Base-by-base conservation (phyloP, 495 filamentous ascomycete genomes). In the Monascus purpureus region DNA sequence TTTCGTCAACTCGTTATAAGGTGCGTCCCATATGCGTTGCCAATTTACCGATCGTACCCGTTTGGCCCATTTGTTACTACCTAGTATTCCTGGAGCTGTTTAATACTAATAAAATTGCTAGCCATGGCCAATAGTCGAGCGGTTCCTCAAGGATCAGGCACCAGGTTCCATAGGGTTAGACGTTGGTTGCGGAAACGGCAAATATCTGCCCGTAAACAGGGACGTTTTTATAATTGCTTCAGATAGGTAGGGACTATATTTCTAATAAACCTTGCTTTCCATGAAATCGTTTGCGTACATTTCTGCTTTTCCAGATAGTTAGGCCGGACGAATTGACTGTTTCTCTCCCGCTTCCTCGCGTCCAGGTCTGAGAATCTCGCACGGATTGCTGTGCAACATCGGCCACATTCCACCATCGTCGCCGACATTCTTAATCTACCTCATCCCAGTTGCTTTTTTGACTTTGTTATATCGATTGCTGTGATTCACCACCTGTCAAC, bases 401-500 rank as follows among this genome's bases (percentile, higher is more conserved):
- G 72, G 37, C 71, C 70, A 20, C 69, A 74, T 47, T 58, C 65
- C 49, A 72, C 67, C 35, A 61, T 75, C 46, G 78, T 79, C 47
- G 86, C 73, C 45, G 90, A 80, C 59, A 79, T 58, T 43, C 72
- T 75, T 33, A 59, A 49, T 42, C 73, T 75, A 38, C 90, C 73
- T 46, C 85, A 80, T 50, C 81, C 72, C 13, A 41, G 57, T 35
- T 63, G 62, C 12, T 55, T 53, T 28, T 90, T 88, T 56, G 90
- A 95, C 54, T 97, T 97, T 50, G 90, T 76, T 17, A 87, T 97
- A 35, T 90, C 81, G 42, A 84, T 97, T 40, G 90, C 90, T 17
- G 88, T 97, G 25, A 57, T 97, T 19, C 90, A 97, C 52, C 90
- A 97, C 63, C 63, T 97, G 35, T 93, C 85, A 8, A 94, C 85